Base-by-base conservation (phyloP, 306 rosid species). In the Clitoria ternatea region DNA sequence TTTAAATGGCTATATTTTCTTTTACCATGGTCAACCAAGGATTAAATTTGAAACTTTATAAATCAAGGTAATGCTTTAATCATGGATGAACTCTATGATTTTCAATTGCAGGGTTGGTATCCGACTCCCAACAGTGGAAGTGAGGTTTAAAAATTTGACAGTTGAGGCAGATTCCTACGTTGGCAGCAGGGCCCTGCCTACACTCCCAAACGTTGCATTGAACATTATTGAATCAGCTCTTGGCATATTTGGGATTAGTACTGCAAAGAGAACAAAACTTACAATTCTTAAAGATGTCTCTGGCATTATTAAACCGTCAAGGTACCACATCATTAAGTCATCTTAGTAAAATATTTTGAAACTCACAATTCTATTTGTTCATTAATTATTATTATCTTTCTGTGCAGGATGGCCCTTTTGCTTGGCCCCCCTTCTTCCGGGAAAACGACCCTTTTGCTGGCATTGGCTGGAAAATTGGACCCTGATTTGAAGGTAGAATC, bases 341-440 rank as follows among this genome's bases (percentile, higher is more conserved):
- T 39, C 48, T 18, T 12, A 47, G 1, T 35, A 48, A 27, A 74
- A 32, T 8, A n/a, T 52, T 52, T 52, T 35, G 3, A 8, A 48
- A 33, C 4, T 15, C 5, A 29, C 5, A 35, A 10, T 20, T 47
- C 8, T 49, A 49, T 22, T 53, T n/a, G 0, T 13, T 45, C 8
- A 5, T 47, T 11, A 47, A 52, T 47, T 15, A 60, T 57, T 32
- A 24, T n/a, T 43, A 11, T 43, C 40, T 36, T 65, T 53, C 20
- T 40, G 15, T 17, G 4, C 12, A 94, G 99, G 84, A 95, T 95
- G 97, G 77, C 96, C 33, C 96, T 95, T 19, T 54, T 95, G 71
- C 78, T 91, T 35, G 99, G 99, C 1, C 99, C 99, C 1, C 99
- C 99, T 10, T 91, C 99, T 7, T 95, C 99, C 1, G 99, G 99